Evolutionary conservation across 2,329 filamentous ascomycete species (phyloP), one percentile per base, ranked within the genome.

Genomic region (Trichothecium sympodiale): DNA sequence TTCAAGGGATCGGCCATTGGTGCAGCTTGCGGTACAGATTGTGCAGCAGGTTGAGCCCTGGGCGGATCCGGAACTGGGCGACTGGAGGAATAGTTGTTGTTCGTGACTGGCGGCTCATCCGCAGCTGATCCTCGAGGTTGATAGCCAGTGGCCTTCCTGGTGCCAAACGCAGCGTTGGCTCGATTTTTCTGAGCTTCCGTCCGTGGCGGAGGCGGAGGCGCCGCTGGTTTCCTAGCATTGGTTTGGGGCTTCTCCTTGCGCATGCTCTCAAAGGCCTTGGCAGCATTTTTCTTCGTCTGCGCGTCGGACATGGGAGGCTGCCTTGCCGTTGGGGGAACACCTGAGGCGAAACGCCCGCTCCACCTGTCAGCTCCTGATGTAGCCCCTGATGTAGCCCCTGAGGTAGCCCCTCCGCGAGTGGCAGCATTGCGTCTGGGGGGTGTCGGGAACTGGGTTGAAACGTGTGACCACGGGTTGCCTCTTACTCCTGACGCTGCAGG

Each of bases 381-480:
- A 25, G 49, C 20, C 31, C 65, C 65, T 2, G 62, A 59, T 7
- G 55, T 43, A 25, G 49, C 20, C 31, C 65, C 65, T 2, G 62
- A 59, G 6, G 55, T 43, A 25, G 49, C 20, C 46, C 42, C 38
- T 44, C 46, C 40, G 49, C 35, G 26, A 14, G 29, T 16, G 16
- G 57, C 43, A 10, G 56, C 47, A 17, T 54, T 57, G 5, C 64
- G 58, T 9, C 60, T 56, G 16, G 68, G 68, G 16, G 71, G 72
- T 9, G 65, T 58, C 12, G 68, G 69, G 41, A 64, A 77, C 34
- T 67, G 59, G 17, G 62, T 57, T 27, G 56, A 57, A 5, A 60
- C 63, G 46, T 71, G 61, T 37, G 63, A 55, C 67, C 70, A 77
- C 1, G 72, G 72, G 44, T 77, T 77, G 12, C 72, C 72, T 42